Base-by-base conservation (phyloP, 2,329 filamentous ascomycete genomes). In the Lachnellula hyalina region DNA sequence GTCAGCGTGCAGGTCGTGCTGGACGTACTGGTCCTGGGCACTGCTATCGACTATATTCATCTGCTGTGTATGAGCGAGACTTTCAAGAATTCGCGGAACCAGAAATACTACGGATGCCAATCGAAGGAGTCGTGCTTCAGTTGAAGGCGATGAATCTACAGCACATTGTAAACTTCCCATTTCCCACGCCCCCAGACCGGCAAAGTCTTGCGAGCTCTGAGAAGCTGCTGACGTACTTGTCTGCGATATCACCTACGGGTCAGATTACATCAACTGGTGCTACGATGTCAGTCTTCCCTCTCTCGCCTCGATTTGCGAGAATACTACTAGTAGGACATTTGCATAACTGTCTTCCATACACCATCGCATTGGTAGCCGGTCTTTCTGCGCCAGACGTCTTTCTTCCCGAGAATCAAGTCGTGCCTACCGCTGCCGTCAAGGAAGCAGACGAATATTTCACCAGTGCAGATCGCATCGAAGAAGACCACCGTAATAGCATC, bases 11-110 rank as follows among this genome's bases (percentile, higher is more conserved):
- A 56, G 94, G 94, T 73, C 90, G 94, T 79, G 94, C 94, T 54
- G 94, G 95, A 60, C 86, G 94, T 77, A 99, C 93, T 4, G 93
- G 91, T 0, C 92, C 94, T 1, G 94, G 94, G 7, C 95, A 99
- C 72, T 97, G 93, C 72, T 99, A 96, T 74, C 79, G 91, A 54
- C 74, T 99, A 4, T 99, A 96, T 72, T 96, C 92, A 0, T 96
- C 91, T 12, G 94, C 94, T 0, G 87, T 99, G 0, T 99, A 89
- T 65, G 94, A 94, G 72, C 81, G 90, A 54, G 91, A 95, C 63
- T 96, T 99, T 62, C 77, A 84, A 23, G 83, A 93, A 60, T 96
- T 95, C 65, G 85, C 89, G 0, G 85, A 92, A 23, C 93, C 94
- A 0, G 94, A 99, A 71, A 86, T 99, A 40, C 73, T 95, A 47